A percentile compares a stretch with the other conserved stretches of the same genome.
phyloP scores from a whole-genome alignment of 257 asterid genomes.

The Ehretia macrophylla region DNA sequence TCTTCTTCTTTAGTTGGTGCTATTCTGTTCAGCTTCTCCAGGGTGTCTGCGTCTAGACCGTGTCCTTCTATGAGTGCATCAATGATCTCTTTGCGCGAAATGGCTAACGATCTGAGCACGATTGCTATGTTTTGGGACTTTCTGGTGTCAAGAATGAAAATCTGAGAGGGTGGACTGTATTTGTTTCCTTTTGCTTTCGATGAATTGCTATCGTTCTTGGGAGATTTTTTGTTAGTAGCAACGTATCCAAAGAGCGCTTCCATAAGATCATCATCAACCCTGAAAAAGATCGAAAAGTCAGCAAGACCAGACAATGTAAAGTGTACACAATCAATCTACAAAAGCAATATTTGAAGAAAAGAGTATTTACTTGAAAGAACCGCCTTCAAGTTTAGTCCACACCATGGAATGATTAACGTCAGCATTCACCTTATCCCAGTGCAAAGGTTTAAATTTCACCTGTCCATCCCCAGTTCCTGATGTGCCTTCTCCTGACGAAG shows the following conservation, averaged over 20 bases:
- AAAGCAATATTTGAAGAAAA: not conserved
- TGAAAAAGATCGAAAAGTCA: conserved; percentile 19
- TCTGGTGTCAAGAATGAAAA: conserved; percentile 77
- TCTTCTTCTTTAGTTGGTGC: conserved; percentile 72
- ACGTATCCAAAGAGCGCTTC: conserved; percentile 96
- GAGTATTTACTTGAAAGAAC: conserved; percentile 77
- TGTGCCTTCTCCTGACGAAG: conserved; percentile 20
- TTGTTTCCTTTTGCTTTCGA: conserved; percentile 26
- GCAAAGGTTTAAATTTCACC: conserved; percentile 77
- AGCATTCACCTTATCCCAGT: conserved; percentile 91
- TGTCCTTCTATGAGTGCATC: conserved; percentile 57
- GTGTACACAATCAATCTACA: too few species aligned
- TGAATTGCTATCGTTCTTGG: conserved; percentile 26
- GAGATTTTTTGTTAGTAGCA: conserved; percentile 75
- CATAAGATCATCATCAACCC: conserved; percentile 92
- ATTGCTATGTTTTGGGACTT: conserved; percentile 82
- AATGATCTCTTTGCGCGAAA: conserved; percentile 58
- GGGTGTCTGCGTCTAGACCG: conserved; percentile 55
- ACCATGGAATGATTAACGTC: conserved; percentile 83
- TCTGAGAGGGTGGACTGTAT: conserved; percentile 58
- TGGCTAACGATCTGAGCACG: conserved; percentile 63
- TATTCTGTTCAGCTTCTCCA: conserved; percentile 63
- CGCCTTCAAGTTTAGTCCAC: conserved; percentile 87
- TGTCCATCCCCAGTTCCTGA: conserved; percentile 32
- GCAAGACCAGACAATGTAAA: too few species aligned